Evolutionary conservation across 1,284 basidiomycete genomes (phyloP), one percentile per base, ranked within the genome.

Genomic region (Marasmius sp.): DNA sequence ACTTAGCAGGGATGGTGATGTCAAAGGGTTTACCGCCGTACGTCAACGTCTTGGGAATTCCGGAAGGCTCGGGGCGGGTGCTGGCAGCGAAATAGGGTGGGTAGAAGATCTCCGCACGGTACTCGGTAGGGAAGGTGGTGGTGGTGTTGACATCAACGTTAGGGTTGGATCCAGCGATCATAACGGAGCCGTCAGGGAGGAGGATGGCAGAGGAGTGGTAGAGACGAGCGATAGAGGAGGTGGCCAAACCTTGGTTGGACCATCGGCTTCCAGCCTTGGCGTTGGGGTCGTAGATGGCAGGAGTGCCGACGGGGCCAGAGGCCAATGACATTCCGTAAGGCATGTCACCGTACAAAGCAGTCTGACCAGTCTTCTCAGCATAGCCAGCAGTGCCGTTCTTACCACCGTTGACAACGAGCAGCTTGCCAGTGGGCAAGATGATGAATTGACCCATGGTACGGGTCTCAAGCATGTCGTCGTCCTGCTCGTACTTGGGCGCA

Each of bases 91-190:
- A 95, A 74, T 94, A 94, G 0, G 85, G 76, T 0, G 93, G 93
- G 73, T 93, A 93, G 79, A 95, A 96, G 61, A 91, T 86, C 75
- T 97, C 95, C 0, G 93, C 87, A 53, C 85, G 81, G 75, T 97
- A 97, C 51, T 91, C 89, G 5, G 95, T 97, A 10, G 92, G 89
- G 82, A 86, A 98, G 62, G 83, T 69, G 37, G 90, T 84, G 36
- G 79, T 77, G 11, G 79, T 62, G 67, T 92, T 90, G 66, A 88
- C 92, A 68, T 97, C 95, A 61, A 92, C 82, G 73, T 97, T 96
- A 39, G 95, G 95, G 77, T 97, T 97, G 36, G 93, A 95, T 11
- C 95, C 95, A 57, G 93, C 93, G 62, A 97, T 84, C 64, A 97
- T 76, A 51, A 98, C 88, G 2, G 92, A 92, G 0, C 84, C 92